Evolutionary conservation across 2,329 filamentous ascomycete genomes (phyloP), one percentile per base, ranked within the genome.

Genomic region (Fusarium praegraminearum): DNA sequence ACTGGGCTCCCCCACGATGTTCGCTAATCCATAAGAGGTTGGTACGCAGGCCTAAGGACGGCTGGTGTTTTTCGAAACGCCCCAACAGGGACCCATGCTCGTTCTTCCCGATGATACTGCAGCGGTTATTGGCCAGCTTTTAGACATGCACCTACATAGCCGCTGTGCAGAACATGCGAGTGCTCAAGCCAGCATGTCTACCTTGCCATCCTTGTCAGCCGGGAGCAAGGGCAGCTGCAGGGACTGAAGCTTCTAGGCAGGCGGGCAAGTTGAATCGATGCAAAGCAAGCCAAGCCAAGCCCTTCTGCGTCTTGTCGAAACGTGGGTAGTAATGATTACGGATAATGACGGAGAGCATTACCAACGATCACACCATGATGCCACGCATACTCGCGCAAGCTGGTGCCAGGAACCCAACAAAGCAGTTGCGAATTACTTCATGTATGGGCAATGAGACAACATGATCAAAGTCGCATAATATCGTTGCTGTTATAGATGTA

Each of bases 111-210:
- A 65, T 69, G 49, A 43, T 49, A 36, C 56, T 71, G 69, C 71
- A 64, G 35, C 58, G 62, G 44, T 72, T 54, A 80, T 80, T 80
- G 78, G 79, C 24, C 69, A 75, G 66, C 69, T 76, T 73, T 77
- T 73, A 76, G 74, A 77, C 74, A 70, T 73, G 70, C 72, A 74
- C 73, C 62, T 78, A 80, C 78, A 80, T 80, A 80, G 77, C 79
- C 79, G 79, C 79, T 80, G 76, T 79, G 78, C 78, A 79, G 78
- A 73, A 77, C 73, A 80, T 80, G 79, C 78, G 79, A 79, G 78
- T 80, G 78, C 76, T 79, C 78, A 76, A 78, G 73, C 77, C 76
- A 77, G 72, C 73, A 66, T 73, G 63, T 63, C 62, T 68, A 66
- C 67, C 65, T 70, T 64, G 60, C 65, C 63, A 76, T 54, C 73